phyloP scores from a whole-genome alignment of 352 stramenopile species.

The Nothophytophthora sp. region DNA sequence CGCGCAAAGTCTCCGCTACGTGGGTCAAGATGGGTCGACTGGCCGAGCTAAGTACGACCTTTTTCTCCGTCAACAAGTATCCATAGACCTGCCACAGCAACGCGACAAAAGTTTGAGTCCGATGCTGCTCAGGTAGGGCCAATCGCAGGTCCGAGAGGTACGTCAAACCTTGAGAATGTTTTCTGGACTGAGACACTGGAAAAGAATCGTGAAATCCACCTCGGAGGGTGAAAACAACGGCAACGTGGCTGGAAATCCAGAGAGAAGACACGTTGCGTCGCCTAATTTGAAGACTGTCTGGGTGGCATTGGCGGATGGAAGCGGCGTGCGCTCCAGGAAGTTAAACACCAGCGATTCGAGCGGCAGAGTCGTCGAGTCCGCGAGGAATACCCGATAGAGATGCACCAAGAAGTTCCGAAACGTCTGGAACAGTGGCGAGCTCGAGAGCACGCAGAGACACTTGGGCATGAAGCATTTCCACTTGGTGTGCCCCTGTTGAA shows the following conservation, averaged over 20 bases:
- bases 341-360: constrained; percentile 60
- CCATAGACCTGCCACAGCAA: constrained; percentile 39
- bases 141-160: too few relatives aligned
- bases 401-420: constrained; percentile 46
- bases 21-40: constrained; percentile 65
- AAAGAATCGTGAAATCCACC: constrained; percentile 72
- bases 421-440: constrained; percentile 55
- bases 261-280: constrained; percentile 37
- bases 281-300: constrained; percentile 46
- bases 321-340: constrained; percentile 45
- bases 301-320: constrained; percentile 27
- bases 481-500: constrained; percentile 57
- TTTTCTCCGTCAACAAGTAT: constrained; percentile 69
- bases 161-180: constrained; percentile 63
- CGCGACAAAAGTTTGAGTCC: not conserved
- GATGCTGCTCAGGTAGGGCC: too few relatives aligned
- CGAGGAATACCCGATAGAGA: constrained; percentile 49
- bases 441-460: constrained; percentile 65
- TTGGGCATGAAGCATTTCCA: constrained; percentile 65
- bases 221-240: constrained; percentile 48
- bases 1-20: constrained; percentile 61
- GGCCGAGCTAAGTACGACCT: constrained; percentile 59
- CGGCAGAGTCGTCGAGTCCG: constrained; percentile 15
- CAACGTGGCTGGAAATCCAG: constrained; percentile 17
- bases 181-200: constrained; percentile 64